phyloP scores from a whole-genome alignment of 306 rosid species.

The Cicer bijugum region DNA sequence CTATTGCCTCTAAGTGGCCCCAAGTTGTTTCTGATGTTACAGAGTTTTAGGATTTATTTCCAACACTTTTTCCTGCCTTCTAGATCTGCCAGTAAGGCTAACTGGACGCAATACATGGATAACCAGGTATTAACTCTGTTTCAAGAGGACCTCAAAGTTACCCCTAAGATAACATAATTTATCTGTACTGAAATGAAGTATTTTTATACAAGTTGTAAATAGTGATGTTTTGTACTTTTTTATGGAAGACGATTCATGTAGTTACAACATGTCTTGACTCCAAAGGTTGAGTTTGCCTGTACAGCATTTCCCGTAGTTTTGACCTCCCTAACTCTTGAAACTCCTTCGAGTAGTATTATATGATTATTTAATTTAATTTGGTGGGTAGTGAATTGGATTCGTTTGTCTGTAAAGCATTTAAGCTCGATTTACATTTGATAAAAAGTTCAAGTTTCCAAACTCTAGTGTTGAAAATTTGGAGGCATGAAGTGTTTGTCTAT shows the following conservation, averaged over 20 bases:
- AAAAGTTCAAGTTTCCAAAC: background rate
- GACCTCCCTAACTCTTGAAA: background rate
- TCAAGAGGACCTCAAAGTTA: conserved; percentile 16
- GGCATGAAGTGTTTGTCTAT: background rate
- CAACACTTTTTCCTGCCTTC: conserved; percentile 7
- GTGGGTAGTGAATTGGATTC: too few relatives aligned
- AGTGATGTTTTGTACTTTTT: conserved; percentile 6
- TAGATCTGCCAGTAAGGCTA: conserved; percentile 18
- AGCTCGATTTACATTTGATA: background rate
- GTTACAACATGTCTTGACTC: too few relatives aligned
- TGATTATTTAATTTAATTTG: too few relatives aligned
- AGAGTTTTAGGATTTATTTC: conserved; percentile 12
- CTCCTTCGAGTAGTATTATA: background rate
- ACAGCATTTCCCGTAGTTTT: background rate
- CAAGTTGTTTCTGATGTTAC: background rate
- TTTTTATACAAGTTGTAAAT: background rate
- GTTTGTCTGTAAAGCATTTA: background rate
- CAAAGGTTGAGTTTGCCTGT: too few relatives aligned
- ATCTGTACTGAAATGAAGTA: background rate
- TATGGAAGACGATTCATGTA: too few relatives aligned
- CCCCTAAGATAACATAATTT: conserved; percentile 6
- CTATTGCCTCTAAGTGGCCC: conserved; percentile 8
- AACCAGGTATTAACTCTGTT: background rate
- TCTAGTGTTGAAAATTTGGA: background rate
- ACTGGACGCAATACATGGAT: background rate